Conservation (phyloP, 1,139 yeast genomes). For the Candida sp. region DNA sequence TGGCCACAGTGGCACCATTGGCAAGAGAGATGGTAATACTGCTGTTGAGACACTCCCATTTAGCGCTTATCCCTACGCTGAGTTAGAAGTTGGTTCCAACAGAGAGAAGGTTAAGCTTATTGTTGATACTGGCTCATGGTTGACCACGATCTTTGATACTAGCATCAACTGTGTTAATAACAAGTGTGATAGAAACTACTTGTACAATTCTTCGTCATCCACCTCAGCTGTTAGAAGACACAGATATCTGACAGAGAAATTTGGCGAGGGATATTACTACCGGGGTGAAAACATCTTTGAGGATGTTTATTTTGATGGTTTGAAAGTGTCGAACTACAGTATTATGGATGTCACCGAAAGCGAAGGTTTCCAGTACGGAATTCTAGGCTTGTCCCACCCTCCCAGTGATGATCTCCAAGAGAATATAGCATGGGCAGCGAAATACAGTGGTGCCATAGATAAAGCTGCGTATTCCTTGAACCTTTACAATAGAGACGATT, state of each 20-base stretch:
- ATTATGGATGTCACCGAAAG: background rate
- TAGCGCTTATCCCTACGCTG: background rate
- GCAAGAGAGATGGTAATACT: too few species aligned
- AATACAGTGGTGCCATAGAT: constrained; percentile 1
- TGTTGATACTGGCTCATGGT: constrained; percentile 5
- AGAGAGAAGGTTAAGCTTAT: background rate
- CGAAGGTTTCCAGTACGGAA: background rate
- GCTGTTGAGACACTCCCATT: too few species aligned
- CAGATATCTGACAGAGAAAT: background rate
- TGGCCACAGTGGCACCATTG: too few species aligned
- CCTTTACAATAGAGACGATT: background rate
- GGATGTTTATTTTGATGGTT: background rate
- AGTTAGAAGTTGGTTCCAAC: constrained; percentile 3
- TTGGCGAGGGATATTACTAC: background rate
- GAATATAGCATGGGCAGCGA: background rate
- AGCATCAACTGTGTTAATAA: background rate
- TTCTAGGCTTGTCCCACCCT: constrained; percentile 5
- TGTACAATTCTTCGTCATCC: constrained; percentile 1
- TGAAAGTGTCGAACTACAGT: background rate
- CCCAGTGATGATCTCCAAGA: background rate
- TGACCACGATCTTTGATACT: background rate
- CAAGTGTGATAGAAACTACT: background rate
- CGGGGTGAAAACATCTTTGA: background rate
- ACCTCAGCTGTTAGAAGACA: background rate
- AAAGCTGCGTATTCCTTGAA: constrained; percentile 5